phyloP scores from a whole-genome alignment of 176 grass and related monocot genomes.

The Phoenix dactylifera region DNA sequence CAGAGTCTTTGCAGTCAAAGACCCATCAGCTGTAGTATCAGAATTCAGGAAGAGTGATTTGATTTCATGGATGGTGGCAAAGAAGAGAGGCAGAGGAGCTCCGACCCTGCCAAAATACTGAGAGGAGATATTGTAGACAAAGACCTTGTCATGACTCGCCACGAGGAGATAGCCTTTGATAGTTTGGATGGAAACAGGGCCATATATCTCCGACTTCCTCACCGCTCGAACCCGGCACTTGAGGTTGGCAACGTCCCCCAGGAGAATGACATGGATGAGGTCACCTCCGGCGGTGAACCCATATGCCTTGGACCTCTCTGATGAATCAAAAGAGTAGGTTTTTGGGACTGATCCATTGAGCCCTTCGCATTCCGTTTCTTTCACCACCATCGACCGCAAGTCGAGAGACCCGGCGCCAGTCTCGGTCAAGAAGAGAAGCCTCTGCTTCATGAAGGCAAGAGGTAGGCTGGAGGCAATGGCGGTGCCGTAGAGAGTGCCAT shows the following conservation, averaged over 20 bases:
- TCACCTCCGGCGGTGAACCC: constrained; percentile 71
- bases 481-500: no score
- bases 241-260: constrained; percentile 74
- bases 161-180: constrained; percentile 82
- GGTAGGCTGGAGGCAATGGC: constrained; percentile 63
- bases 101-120: constrained; percentile 80
- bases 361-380: constrained; percentile 70
- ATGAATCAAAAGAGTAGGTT: constrained; percentile 73
- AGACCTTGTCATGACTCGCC: constrained; percentile 63
- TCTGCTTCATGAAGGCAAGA: constrained; percentile 84
- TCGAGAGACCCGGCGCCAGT: constrained; percentile 63
- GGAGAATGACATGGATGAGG: constrained; percentile 68
- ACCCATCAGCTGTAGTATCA: constrained; percentile 3
- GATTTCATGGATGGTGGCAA: constrained; percentile 64
- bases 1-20: constrained; percentile 42
- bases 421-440: constrained; percentile 85
- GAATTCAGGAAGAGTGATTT: constrained; percentile 60
- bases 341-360: constrained; percentile 53
- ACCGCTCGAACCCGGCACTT: constrained; percentile 74
- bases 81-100: constrained; percentile 52
- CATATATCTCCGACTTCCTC: constrained; percentile 61
- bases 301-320: constrained; percentile 84
- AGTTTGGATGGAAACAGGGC: constrained; percentile 52
- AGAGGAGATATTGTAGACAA: constrained; percentile 79
- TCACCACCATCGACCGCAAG: constrained; percentile 71